phyloP scores from a whole-genome alignment of 208 protist genomes.

The Leishmania aethiopica region DNA sequence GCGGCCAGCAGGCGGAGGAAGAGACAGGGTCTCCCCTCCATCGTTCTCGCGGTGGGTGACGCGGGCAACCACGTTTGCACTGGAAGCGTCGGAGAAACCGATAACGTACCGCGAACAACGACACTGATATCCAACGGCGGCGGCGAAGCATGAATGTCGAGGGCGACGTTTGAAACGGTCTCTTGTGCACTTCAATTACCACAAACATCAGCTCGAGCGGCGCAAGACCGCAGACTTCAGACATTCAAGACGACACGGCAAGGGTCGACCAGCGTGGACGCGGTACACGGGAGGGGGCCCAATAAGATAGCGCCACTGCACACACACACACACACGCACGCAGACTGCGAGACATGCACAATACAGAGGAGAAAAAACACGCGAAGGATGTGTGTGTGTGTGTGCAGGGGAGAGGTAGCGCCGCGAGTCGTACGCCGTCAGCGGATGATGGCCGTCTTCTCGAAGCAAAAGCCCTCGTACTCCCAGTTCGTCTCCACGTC shows the following conservation, averaged over 20 bases:
- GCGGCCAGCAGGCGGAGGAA: too few species aligned
- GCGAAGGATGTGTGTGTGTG: too few species aligned
- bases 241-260: not conserved
- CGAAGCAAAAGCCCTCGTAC: conserved; percentile 85
- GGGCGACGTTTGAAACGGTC: not conserved
- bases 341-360: not conserved
- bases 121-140: not conserved
- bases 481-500: conserved; percentile 95
- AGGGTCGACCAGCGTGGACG: not conserved
- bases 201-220: not conserved
- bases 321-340: not conserved
- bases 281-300: not conserved
- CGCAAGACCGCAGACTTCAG: not conserved
- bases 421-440: conserved; percentile 24
- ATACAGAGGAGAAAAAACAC: not conserved
- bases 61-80: not conserved
- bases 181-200: not conserved
- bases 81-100: not conserved
- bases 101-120: not conserved
- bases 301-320: not conserved
- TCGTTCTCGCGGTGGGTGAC: not conserved
- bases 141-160: not conserved
- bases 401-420: too few species aligned
- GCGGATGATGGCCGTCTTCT: conserved; percentile 88
- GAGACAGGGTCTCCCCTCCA: not conserved